These are phyloP conservation scores for Suhomyces sp. DNA, from an alignment of 805 yeast species.

Conservation along the genomic window DNA sequence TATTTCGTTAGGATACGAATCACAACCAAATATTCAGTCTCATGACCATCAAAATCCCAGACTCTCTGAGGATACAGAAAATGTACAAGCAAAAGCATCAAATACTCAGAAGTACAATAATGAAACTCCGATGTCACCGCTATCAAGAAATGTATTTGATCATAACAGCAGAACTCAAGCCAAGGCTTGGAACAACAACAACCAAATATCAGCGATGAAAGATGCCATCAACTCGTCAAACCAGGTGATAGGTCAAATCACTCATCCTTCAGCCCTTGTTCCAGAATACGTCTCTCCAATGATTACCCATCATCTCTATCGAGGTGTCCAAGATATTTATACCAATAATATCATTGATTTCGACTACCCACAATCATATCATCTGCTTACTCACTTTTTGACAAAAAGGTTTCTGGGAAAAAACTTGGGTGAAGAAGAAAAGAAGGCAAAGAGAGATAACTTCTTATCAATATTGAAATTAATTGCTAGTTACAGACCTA, in stretches of 20 bases:
- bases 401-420: constrained; percentile 56
- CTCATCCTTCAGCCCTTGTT: constrained; percentile 7
- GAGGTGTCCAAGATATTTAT: constrained; percentile 52
- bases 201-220: no score
- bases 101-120: no score
- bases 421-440: constrained; percentile 32
- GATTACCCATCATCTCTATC: constrained; percentile 53
- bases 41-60: no score
- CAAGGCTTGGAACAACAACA: no score
- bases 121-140: no score
- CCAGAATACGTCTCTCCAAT: constrained; percentile 57
- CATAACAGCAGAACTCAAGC: no score
- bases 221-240: no score
- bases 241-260: constrained; percentile 6
- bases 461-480: constrained; percentile 49
- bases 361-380: constrained; percentile 64
- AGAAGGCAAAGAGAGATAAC: constrained; percentile 30
- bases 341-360: constrained; percentile 48
- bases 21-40: no score
- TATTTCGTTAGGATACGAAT: constrained; percentile 35
- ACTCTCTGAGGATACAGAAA: no score
- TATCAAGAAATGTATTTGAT: no score
- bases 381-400: constrained; percentile 55
- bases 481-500: constrained; percentile 68
- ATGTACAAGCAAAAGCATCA: no score